phyloP scores from a whole-genome alignment of 2,329 filamentous ascomycete species.

The Pseudogymnoascus sp. region DNA sequence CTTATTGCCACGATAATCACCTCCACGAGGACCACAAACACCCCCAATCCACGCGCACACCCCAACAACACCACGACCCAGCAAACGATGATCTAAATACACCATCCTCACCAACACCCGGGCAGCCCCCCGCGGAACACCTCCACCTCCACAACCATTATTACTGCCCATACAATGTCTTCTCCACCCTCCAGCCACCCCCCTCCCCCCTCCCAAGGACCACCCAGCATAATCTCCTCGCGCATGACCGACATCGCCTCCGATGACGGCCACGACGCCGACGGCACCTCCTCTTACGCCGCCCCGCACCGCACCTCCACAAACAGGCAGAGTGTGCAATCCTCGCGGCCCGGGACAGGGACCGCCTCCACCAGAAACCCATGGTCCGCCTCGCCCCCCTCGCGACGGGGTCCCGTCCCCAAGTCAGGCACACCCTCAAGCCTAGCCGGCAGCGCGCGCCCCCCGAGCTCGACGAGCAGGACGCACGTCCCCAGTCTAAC shows the following conservation, averaged over 20 bases:
- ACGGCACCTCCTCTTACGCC: constrained; percentile 30
- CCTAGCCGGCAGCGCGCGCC: constrained; percentile 37
- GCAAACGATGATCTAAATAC: background rate
- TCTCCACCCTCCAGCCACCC: background rate
- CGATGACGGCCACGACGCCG: constrained; percentile 38
- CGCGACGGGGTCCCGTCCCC: constrained; percentile 38
- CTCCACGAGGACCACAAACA: background rate
- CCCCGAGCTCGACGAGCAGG: constrained; percentile 60
- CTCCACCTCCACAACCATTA: background rate
- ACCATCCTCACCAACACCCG: background rate
- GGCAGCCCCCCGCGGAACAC: background rate
- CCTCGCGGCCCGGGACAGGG: constrained; percentile 47
- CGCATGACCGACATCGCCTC: constrained; percentile 47
- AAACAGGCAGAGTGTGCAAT: constrained; percentile 30
- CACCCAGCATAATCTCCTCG: constrained; percentile 43
- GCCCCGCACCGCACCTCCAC: constrained; percentile 27
- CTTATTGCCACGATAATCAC: background rate
- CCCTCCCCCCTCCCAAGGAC: constrained; percentile 18
- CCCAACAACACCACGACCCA: background rate
- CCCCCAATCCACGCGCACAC: background rate
- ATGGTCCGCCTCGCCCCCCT: constrained; percentile 47
- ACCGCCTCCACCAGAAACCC: constrained; percentile 37
- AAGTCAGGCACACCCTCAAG: background rate
- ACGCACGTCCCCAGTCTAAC: constrained; percentile 86
- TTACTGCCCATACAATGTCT: background rate